Evolutionary conservation across 2,329 filamentous ascomycete species (phyloP).

Genomic region (Fusarium aywerte): DNA sequence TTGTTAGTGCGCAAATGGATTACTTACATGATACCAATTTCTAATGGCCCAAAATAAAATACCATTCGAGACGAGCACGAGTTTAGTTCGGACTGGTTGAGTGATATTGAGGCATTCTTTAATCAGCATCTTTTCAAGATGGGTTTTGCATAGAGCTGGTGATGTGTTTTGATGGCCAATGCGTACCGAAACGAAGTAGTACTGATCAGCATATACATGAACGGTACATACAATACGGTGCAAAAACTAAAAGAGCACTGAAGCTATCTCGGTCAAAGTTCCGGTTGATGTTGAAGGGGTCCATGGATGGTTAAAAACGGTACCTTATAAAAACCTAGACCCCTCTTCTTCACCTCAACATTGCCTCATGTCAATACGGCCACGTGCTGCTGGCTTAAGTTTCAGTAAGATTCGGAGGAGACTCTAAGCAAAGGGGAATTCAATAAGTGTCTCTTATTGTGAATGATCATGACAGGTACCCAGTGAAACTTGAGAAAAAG

Average conservation of each 20-base stretch:
- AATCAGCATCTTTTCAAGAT: background rate
- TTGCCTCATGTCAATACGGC: too few species aligned
- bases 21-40: background rate
- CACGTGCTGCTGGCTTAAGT: background rate
- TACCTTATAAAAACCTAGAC: background rate
- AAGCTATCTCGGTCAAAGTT: background rate
- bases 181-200: background rate
- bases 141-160: too few species aligned
- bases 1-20: background rate
- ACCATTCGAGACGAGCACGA: too few species aligned
- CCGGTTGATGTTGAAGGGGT: background rate
- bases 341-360: background rate
- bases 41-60: background rate
- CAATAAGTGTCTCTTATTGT: background rate
- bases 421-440: background rate
- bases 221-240: background rate
- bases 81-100: too few species aligned
- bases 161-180: background rate
- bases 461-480: conserved; percentile 2
- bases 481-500: background rate
- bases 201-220: background rate
- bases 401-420: background rate
- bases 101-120: background rate
- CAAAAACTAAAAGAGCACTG: background rate
- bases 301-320: background rate